Base-by-base conservation (phyloP, 139 green algal species). In the Spirogloea muscicola region DNA sequence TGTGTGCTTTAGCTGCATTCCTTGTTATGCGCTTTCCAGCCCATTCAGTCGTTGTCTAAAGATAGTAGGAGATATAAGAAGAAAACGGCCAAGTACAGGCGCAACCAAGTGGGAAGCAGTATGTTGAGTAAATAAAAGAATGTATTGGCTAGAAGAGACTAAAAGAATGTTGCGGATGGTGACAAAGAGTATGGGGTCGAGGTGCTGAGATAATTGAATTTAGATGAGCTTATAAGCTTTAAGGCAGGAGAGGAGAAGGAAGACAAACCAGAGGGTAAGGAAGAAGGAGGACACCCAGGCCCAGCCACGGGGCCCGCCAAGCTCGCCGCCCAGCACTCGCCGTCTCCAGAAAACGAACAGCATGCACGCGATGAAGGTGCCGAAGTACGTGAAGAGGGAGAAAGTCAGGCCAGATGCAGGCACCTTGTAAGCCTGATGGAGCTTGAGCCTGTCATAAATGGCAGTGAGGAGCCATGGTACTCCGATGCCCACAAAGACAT, bases 401-500 rank as follows among this genome's bases (percentile, higher is more conserved):
- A 77, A 77, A 2, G 36, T 25, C 6, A 73, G 58, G 46, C 61
- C 69, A 38, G 31, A n/a, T 3, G 58, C 38, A 62, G 60, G 36
- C 34, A 76, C 44, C n/a, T 36, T 38, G 58, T 58, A 77, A 21
- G 40, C 62, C 33, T 21, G 33, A 60, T 40, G 39, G n/a, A 77
- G 64, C 6, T 40, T 29, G 18, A 77, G 34, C 10, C 58, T 62
- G 65, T 77, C 76, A 59, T 77, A 77, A 25, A 77, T 39, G 25
- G 25, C 38, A 55, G 58, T 58, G 29, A 77, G 57, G 37, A 77
- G 61, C 69, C 69, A 77, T 63, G 69, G 69, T 16, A 72, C 5
- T 34, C 69, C 69, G 36, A 77, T 37, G 33, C 69, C 69, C 31
- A 77, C 27, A 34, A 77, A 77, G n/a, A 77, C 69, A 72, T 77